Evolutionary conservation across 106 monocot species (phyloP).

Genomic region (Allium sativum): DNA sequence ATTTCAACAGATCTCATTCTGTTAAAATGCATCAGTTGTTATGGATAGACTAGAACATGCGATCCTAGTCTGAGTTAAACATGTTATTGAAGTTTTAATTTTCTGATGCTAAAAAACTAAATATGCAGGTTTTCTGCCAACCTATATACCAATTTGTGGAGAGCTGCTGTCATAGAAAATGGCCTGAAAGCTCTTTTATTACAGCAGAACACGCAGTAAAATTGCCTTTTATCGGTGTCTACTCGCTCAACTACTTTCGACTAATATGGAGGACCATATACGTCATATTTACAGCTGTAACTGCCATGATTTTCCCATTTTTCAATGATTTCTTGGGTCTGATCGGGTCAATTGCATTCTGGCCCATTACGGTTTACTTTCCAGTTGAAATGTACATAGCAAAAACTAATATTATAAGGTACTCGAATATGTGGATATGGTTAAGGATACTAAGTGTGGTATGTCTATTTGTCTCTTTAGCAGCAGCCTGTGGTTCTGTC

Average conservation of each 20-base stretch:
- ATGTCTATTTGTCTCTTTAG: slow-evolving; percentile 22
- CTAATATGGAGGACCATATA: slow-evolving; percentile 26
- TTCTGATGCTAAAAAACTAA: too few species aligned
- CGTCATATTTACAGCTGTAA: slow-evolving; percentile 19
- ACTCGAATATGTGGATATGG: slow-evolving; percentile 20
- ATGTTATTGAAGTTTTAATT: too few species aligned
- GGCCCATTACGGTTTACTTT: slow-evolving; percentile 22
- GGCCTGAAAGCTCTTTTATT: slow-evolving; percentile 22
- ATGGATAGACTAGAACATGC: too few species aligned
- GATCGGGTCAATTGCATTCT: slow-evolving; percentile 32
- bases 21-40: too few species aligned
- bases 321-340: slow-evolving; percentile 18
- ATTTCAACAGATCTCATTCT: too few species aligned
- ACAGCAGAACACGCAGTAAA: slow-evolving; percentile 14
- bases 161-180: slow-evolving; percentile 1
- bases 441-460: slow-evolving; percentile 19
- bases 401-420: slow-evolving; percentile 3
- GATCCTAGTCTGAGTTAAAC: too few species aligned
- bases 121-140: slow-evolving; percentile 33
- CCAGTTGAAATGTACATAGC: slow-evolving; percentile 10
- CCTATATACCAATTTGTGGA: slow-evolving; percentile 40
- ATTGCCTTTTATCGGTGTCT: slow-evolving; percentile 8
- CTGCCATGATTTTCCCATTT: slow-evolving; percentile 45
- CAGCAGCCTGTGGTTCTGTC: slow-evolving; percentile 24
- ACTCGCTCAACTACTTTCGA: slow-evolving; percentile 1